Conservation (phyloP, 257 asterid genomes). For the Rhazya stricta region DNA sequence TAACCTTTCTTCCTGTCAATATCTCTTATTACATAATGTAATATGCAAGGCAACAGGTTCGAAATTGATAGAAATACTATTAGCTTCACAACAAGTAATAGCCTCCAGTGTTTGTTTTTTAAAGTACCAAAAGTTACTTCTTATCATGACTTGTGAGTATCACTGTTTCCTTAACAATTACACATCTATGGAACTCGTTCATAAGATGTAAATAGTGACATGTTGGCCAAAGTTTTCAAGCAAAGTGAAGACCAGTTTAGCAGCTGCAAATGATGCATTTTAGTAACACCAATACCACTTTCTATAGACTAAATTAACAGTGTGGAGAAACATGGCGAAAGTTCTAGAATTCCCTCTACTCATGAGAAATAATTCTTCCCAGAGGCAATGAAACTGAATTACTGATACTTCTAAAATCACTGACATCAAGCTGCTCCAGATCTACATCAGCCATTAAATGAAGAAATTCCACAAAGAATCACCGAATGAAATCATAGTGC, state of each 20-base stretch:
- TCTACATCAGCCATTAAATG: neutral
- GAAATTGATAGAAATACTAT: neutral
- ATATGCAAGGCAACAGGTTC: neutral
- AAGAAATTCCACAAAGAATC: neutral
- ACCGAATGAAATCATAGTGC: neutral
- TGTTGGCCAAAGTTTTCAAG: neutral
- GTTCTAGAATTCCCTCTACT: neutral
- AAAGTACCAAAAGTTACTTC: neutral
- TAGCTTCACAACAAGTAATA: neutral
- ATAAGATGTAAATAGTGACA: neutral
- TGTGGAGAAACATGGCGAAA: neutral
- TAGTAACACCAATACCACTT: neutral
- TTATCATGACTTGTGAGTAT: neutral
- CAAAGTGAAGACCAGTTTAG: neutral
- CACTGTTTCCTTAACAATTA: neutral
- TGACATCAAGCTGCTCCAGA: neutral
- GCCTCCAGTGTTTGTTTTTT: neutral
- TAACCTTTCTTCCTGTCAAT: neutral
- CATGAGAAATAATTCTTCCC: neutral
- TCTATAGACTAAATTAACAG: neutral
- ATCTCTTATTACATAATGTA: neutral
- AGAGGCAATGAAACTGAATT: neutral
- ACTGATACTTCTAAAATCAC: neutral
- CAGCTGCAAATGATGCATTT: neutral
- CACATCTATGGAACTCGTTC: neutral